Base-by-base conservation (phyloP, 2,329 filamentous ascomycete species). In the Diaporthe velutina region DNA sequence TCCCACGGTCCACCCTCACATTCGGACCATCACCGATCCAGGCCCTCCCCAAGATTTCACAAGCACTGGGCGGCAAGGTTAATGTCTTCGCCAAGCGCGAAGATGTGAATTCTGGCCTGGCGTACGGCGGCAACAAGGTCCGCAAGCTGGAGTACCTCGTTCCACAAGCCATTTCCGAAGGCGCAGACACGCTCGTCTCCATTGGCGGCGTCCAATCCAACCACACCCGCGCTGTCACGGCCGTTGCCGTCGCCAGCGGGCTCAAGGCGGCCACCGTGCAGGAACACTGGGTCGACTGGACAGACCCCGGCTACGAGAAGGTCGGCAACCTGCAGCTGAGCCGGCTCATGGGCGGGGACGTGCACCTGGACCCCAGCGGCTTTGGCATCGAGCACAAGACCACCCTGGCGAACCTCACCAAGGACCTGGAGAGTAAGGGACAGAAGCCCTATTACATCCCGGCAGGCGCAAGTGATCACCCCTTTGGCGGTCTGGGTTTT, bases 311-410 rank as follows among this genome's bases (percentile, higher is more conserved):
- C 12, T 94, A 93, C 80, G 88, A 89, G 28, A 88, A 87, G 77
- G 92, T 93, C 10, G 93, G 93, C 76, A 94, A 94, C 84, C 92
- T 94, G 77, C 91, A 94, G 83, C 87, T 94, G 3, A 92, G 90
- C 3, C 86, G 91, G 1, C 85, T 94, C 30, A 93, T 94, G 91
- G 89, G 89, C 60, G 91, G 90, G 1, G 90, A 93, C 76, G 88
- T 92, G 25, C 84, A 88, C 0, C 86, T 94, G 0, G 90, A 93
- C 79, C 85, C 88, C 0, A 89, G 89, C 0, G 83, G 83, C 0
- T 94, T 94, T 79, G 91, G 92, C 35, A 94, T 94, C 77, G 91
- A 91, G 82, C 92, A 94, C 83, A 93, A 93, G 83, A 82, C 84
- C 0, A 92, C 91, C 0, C 86, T 92, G 4, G 85, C 87, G 67